phyloP scores from a whole-genome alignment of 352 stramenopile genomes.

The Phytophthora foliorum region DNA sequence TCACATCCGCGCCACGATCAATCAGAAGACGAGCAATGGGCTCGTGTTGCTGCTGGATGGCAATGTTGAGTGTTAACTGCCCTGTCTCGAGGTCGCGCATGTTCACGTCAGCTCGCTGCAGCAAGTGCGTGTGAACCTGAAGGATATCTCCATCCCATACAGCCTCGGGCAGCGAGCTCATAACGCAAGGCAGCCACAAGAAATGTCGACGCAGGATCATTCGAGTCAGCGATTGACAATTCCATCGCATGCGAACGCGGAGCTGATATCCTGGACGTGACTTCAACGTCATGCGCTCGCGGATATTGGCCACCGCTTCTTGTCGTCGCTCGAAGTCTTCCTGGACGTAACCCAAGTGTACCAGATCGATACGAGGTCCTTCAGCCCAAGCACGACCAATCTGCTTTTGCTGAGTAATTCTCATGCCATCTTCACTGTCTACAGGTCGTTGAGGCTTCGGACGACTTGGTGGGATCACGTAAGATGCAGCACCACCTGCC shows the following conservation, averaged over 20 bases:
- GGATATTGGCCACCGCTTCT: constrained; percentile 63
- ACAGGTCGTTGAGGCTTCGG: constrained; percentile 37
- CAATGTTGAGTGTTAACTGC: constrained; percentile 74
- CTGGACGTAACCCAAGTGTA: constrained; percentile 77
- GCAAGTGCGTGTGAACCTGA: constrained; percentile 67
- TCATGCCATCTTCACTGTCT: constrained; percentile 29
- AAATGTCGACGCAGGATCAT: constrained; percentile 75
- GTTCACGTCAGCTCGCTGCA: constrained; percentile 63
- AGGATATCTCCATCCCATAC: constrained; percentile 86
- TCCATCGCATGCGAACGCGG: constrained; percentile 63
- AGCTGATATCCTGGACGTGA: constrained; percentile 72
- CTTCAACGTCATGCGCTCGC: constrained; percentile 67
- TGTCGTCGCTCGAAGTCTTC: constrained; percentile 71
- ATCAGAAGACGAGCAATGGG: constrained; percentile 77
- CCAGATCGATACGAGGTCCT: constrained; percentile 69
- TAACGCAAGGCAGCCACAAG: constrained; percentile 71
- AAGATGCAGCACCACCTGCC: constrained; percentile 33
- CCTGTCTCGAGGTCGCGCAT: constrained; percentile 57
- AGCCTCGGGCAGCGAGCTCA: constrained; percentile 68
- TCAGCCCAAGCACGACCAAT: constrained; percentile 71
- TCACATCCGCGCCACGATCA: constrained; percentile 72
- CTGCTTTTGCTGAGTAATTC: constrained; percentile 67
- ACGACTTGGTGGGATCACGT: constrained; percentile 31
- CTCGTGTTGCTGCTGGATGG: constrained; percentile 83
- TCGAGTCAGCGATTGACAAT: constrained; percentile 48